These are phyloP conservation scores for Colletotrichum gloeosporioides DNA, from an alignment of 2,329 filamentous ascomycete genomes.

Conservation along the genomic window DNA sequence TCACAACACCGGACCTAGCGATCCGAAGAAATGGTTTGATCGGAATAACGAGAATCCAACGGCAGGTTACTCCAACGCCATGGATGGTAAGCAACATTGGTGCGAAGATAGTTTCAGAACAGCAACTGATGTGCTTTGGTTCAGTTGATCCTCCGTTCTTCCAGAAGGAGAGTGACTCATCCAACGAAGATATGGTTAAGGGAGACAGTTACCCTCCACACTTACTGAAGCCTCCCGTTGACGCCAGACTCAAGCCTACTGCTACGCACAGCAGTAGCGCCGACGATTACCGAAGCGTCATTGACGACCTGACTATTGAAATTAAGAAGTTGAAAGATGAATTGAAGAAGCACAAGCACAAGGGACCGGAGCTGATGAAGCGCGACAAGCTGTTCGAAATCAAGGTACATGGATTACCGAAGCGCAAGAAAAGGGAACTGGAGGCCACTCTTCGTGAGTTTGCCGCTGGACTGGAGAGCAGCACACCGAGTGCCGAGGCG, in stretches of 20 bases:
- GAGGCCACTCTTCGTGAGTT: slow-evolving; percentile 77
- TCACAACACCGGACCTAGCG: slow-evolving; percentile 52
- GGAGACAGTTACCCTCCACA: slow-evolving; percentile 18
- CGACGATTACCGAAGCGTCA: slow-evolving; percentile 81
- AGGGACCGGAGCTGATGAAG: slow-evolving; percentile 69
- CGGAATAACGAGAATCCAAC: slow-evolving; percentile 56
- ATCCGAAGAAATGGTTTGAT: slow-evolving; percentile 61
- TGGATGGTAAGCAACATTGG: slow-evolving; percentile 48
- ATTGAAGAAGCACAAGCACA: slow-evolving; percentile 72
- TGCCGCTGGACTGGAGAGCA: slow-evolving; percentile 45
- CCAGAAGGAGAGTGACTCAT: slow-evolving; percentile 58
- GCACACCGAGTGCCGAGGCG: slow-evolving; percentile 54
- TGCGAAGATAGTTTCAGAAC: no score
- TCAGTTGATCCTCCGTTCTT: slow-evolving; percentile 60
- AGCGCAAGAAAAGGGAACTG: slow-evolving; percentile 76
- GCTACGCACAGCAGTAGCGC: slow-evolving; percentile 63
- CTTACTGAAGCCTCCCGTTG: slow-evolving; percentile 25
- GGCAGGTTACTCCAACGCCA: slow-evolving; percentile 45
- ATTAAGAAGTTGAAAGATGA: slow-evolving; percentile 80
- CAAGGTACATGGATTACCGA: slow-evolving; percentile 75
- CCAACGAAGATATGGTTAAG: slow-evolving; percentile 47
- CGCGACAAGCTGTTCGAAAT: slow-evolving; percentile 85
- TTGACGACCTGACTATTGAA: slow-evolving; percentile 85
- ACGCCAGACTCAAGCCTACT: slow-evolving; percentile 32
- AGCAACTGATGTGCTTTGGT: no score